Percentiles rank a stretch among this genome's conserved stretches.
phyloP scores from a whole-genome alignment of 108 stramenopile species.

The Cyclostephanos tholiformis region DNA sequence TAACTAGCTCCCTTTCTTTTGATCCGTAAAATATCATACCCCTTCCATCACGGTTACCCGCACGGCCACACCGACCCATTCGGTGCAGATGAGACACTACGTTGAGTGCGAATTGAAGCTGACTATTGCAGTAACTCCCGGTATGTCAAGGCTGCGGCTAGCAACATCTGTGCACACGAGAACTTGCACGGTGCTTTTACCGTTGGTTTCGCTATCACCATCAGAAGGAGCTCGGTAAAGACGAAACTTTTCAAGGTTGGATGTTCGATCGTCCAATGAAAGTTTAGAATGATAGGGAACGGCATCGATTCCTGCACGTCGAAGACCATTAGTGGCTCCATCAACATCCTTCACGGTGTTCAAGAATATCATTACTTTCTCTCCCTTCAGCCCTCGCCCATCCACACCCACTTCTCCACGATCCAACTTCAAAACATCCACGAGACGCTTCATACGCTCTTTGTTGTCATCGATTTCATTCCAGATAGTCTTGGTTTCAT shows the following conservation, averaged over 20 bases:
- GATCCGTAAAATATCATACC: conserved; percentile 91
- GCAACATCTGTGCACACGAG: conserved; percentile 97
- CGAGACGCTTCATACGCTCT: conserved; percentile 77
- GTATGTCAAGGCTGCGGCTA: conserved; percentile 94
- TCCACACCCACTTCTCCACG: conserved; percentile 47
- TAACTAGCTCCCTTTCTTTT: conserved; percentile 70
- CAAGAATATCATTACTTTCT: conserved; percentile 89
- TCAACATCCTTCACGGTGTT: conserved; percentile 88
- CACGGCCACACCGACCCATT: conserved; percentile 97
- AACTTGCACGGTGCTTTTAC: conserved; percentile 73
- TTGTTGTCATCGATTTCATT: conserved; percentile 70
- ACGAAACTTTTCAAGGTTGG: conserved; percentile 84
- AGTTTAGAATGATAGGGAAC: conserved; percentile 89
- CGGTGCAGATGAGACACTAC: conserved; percentile 98
- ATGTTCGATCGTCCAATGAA: conserved; percentile 71
- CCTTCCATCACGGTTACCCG: conserved; percentile 90
- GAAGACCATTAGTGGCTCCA: conserved; percentile 70
- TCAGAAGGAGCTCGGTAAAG: conserved; percentile 47
- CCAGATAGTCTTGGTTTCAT: conserved; percentile 70
- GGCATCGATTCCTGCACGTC: conserved; percentile 72
- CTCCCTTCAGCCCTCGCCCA: conserved; percentile 68
- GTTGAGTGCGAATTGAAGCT: conserved; percentile 95
- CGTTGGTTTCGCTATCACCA: conserved; percentile 21
- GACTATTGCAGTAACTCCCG: conserved; percentile 95
- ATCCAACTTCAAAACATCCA: conserved; percentile 64